These are phyloP conservation scores for Cyclospora cayetanensis DNA, from an alignment of 169 alveolate genomes.

Conservation along the genomic window DNA sequence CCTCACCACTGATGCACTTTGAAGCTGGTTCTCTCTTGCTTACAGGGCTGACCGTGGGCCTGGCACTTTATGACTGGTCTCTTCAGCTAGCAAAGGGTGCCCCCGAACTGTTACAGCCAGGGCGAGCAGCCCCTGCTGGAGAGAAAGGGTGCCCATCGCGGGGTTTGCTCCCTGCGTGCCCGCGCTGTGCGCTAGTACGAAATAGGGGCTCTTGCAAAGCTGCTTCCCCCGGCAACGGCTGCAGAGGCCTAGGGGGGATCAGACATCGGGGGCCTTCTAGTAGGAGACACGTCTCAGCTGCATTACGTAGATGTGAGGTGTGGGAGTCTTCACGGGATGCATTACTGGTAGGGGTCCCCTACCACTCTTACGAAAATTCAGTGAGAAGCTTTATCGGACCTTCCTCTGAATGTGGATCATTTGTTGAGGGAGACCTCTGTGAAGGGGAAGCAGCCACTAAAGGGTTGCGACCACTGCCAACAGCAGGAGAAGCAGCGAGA, in stretches of 20 bases:
- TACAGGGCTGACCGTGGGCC: constrained; percentile 7
- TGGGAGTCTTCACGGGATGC: neutral
- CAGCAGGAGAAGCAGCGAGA: constrained; percentile 2
- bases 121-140: neutral
- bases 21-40: neutral
- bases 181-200: neutral
- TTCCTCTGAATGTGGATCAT: neutral
- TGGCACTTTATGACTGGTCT: constrained; percentile 19
- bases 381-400: neutral
- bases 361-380: neutral
- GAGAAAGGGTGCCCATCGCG: neutral
- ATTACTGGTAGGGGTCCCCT: constrained; percentile 15
- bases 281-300: constrained; percentile 7
- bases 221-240: neutral
- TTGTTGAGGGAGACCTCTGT: neutral
- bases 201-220: neutral
- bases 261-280: neutral
- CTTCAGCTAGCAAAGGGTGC: neutral
- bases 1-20: neutral
- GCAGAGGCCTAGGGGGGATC: neutral
- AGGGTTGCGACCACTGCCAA: too few species aligned
- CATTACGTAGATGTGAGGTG: neutral
- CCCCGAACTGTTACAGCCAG: neutral
- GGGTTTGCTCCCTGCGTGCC: too few species aligned
- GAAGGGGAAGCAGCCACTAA: neutral